phyloP scores from a whole-genome alignment of 2,329 filamentous ascomycete genomes.

The Phoma herbarum region DNA sequence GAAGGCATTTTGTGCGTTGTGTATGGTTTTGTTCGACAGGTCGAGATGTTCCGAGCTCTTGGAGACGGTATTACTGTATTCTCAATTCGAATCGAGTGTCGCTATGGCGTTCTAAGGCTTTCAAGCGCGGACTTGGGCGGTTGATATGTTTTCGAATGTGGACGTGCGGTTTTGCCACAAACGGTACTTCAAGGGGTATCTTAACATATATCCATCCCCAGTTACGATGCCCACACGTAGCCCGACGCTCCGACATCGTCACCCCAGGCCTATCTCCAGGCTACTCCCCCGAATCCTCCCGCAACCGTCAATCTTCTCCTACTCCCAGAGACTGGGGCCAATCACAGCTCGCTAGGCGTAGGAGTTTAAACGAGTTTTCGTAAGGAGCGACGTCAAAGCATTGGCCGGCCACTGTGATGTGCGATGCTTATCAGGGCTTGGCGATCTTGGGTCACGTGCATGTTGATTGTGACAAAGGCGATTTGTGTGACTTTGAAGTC shows the following conservation, averaged over 20 bases:
- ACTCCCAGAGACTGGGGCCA: slow-evolving; percentile 17
- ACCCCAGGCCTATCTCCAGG: slow-evolving; percentile 19
- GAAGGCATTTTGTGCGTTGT: slow-evolving; percentile 13
- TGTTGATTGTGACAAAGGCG: slow-evolving; percentile 11
- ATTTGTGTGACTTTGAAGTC: slow-evolving; percentile 17
- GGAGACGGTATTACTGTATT: too few relatives aligned
- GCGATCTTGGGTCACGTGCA: slow-evolving; percentile 12
- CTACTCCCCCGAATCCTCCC: slow-evolving; percentile 13
- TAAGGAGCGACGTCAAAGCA: slow-evolving; percentile 17
- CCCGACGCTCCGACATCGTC: slow-evolving; percentile 20
- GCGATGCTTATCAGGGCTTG: slow-evolving; percentile 21
- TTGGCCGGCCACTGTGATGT: slow-evolving; percentile 16
- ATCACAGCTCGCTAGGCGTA: slow-evolving; percentile 21
- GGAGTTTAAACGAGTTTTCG: slow-evolving; percentile 17
- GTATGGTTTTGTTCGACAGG: not conserved
- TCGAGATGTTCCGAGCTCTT: not conserved
- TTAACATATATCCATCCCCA: slow-evolving; percentile 15
- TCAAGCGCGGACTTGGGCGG: not conserved
- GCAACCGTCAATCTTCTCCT: slow-evolving; percentile 19
- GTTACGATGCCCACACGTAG: slow-evolving; percentile 15
- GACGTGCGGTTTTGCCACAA: slow-evolving; percentile 10
- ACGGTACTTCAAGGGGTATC: slow-evolving; percentile 16
- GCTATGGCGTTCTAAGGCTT: too few relatives aligned
- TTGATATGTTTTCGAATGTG: not conserved
- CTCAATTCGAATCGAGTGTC: too few relatives aligned